phyloP scores from a whole-genome alignment of 805 yeast genomes.

The Candida orba region DNA sequence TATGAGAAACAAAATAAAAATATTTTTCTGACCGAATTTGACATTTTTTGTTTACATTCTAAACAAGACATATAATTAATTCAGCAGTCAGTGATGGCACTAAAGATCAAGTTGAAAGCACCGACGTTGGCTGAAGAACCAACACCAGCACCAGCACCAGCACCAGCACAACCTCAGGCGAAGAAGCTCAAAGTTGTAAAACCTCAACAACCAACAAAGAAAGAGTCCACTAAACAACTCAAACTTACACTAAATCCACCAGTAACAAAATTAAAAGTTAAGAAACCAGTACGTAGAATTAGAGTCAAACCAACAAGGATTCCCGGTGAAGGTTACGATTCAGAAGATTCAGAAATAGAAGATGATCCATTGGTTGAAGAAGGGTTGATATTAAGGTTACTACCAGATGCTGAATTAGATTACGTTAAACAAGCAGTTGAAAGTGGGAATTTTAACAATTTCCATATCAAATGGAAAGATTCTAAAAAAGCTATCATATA shows the following conservation, averaged over 20 bases:
- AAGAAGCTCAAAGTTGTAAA: neutral
- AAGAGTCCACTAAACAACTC: constrained; percentile 2
- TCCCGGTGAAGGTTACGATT: constrained; percentile 94
- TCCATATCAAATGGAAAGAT: constrained; percentile 79
- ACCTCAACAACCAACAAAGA: neutral
- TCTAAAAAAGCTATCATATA: constrained; percentile 69
- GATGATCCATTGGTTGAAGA: constrained; percentile 92
- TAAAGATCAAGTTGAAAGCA: constrained; percentile 5
- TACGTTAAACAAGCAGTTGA: constrained; percentile 71
- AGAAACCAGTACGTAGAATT: constrained; percentile 31
- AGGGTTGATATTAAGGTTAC: constrained; percentile 70
- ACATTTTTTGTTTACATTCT: no score
- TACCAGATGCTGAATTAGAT: constrained; percentile 63
- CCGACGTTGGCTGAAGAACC: neutral
- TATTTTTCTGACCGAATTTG: no score
- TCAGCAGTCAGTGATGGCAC: constrained; percentile 2
- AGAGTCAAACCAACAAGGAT: constrained; percentile 54
- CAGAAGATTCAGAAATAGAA: constrained; percentile 93
- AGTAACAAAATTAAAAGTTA: constrained; percentile 1
- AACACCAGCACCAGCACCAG: neutral
- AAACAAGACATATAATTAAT: no score
- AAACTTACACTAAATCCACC: constrained; percentile 8
- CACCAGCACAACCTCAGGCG: neutral
- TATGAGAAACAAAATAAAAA: no score
- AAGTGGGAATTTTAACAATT: constrained; percentile 62